Evolutionary conservation across 345 rosid genomes (phyloP).

Genomic region (Populus tremula): DNA sequence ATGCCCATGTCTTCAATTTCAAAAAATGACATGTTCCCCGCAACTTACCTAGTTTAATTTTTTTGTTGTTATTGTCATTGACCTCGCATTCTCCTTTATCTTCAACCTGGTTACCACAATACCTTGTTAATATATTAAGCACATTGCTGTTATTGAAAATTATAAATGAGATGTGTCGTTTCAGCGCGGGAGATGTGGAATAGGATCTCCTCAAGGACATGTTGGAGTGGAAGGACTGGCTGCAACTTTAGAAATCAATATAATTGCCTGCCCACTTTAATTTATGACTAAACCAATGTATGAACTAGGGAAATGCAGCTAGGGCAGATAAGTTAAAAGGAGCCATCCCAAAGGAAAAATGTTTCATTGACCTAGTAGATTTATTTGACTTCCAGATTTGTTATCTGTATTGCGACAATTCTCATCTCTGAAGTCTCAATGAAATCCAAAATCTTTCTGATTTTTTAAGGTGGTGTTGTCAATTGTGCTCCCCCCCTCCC

Average conservation of each 20-base stretch:
- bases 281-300: not conserved
- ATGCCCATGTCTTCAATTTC: not conserved
- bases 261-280: not conserved
- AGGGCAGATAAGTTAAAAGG: not conserved
- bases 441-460: not conserved
- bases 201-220: not conserved
- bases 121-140: not conserved
- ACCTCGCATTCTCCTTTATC: not conserved
- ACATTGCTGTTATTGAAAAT: not conserved
- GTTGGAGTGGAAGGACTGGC: conserved; percentile 2
- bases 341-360: not conserved
- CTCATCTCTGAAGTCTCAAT: not conserved
- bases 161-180: not conserved
- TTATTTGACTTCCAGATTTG: not conserved
- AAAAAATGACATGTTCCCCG: not conserved
- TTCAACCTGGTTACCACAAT: not conserved
- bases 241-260: not conserved
- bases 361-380: not conserved
- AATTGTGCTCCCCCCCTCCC: not conserved
- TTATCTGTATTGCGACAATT: not conserved
- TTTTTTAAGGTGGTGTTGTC: not conserved
- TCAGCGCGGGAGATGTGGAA: not conserved
- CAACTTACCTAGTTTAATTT: not conserved
- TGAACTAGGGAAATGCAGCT: not conserved
- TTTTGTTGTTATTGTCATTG: no score